Evolutionary conservation across 306 rosid genomes (phyloP).

Genomic region (apple (Malus domestica)): ASM211411v1 NC_041804.1:5326001-5326500

Average conservation of each 20-base stretch:
- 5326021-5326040: no score
- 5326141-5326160: conserved; percentile 76
- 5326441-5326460: conserved; percentile 35
- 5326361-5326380: conserved; percentile 48
- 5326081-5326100: background rate
- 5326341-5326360: conserved; percentile 27
- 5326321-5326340: conserved; percentile 59
- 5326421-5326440: conserved; percentile 43
- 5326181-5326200: conserved; percentile 42
- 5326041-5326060: no score
- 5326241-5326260: conserved; percentile 51
- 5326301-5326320: conserved; percentile 83
- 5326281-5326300: conserved; percentile 51
- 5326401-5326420: conserved; percentile 18
- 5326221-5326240: conserved; percentile 37
- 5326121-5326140: conserved; percentile 53
- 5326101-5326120: conserved; percentile 65
- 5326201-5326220: conserved; percentile 56
- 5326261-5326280: conserved; percentile 51
- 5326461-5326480: conserved; percentile 8
- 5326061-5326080: no score
- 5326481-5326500: conserved; percentile 15
- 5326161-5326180: conserved; percentile 57
- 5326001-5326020: no score
- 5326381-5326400: conserved; percentile 85